Conservation (phyloP, 2,329 filamentous ascomycete genomes). For the Fonsecaea multimorphosa region DNA sequence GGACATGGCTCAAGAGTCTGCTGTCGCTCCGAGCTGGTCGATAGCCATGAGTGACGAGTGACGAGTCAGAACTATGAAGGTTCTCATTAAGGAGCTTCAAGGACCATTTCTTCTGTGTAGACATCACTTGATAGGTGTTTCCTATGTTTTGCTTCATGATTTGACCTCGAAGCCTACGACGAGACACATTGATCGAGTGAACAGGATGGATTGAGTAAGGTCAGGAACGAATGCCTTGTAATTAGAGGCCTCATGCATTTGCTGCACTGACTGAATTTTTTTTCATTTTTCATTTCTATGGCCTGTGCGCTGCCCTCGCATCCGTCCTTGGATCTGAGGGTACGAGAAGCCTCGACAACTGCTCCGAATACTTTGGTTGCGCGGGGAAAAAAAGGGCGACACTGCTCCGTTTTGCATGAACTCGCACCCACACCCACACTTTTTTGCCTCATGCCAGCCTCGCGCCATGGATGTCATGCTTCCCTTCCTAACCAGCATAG, state of each 20-base stretch:
- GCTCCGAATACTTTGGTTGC: background rate
- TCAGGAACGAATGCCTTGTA: background rate
- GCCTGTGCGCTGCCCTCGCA: background rate
- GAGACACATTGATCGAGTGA: background rate
- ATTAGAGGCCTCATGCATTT: background rate
- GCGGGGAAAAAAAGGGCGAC: background rate
- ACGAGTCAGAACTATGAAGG: background rate
- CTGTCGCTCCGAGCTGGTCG: background rate
- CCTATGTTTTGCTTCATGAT: background rate
- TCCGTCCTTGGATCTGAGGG: background rate
- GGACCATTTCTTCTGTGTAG: background rate
- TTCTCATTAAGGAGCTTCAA: background rate
- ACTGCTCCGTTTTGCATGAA: too few species aligned
- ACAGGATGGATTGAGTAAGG: background rate
- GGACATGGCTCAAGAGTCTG: background rate
- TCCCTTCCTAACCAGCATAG: background rate
- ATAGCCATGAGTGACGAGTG: background rate
- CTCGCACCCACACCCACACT: too few species aligned
- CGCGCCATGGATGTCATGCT: background rate
- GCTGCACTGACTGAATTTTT: background rate
- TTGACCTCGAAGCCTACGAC: background rate
- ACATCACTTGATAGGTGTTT: constrained; percentile 6
- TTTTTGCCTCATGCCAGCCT: background rate
- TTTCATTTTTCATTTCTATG: background rate
- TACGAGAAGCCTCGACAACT: background rate